phyloP scores from a whole-genome alignment of 306 rosid species.

The Trifolium subterraneum region DNA sequence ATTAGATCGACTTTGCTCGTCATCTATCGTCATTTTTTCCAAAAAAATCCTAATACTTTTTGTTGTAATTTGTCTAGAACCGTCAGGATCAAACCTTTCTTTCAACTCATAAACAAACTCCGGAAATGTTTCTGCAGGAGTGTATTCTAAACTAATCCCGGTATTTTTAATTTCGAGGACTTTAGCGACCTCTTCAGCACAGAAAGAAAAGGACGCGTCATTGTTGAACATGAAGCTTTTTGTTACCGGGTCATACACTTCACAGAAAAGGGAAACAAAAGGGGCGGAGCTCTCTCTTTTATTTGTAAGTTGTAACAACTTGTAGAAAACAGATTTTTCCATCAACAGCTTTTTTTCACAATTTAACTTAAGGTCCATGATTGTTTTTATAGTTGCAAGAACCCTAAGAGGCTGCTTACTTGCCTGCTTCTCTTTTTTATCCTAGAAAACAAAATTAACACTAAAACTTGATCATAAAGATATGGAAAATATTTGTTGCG shows the following conservation, averaged over 20 bases:
- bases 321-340: not conserved
- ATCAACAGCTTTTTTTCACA: not conserved
- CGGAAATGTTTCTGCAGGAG: not conserved
- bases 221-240: not conserved
- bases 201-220: not conserved
- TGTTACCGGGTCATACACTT: no score
- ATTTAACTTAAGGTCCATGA: not conserved
- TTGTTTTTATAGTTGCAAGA: not conserved
- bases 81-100: not conserved
- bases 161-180: not conserved
- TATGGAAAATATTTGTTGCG: no score
- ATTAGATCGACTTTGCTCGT: not conserved
- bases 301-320: not conserved
- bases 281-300: not conserved
- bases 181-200: not conserved
- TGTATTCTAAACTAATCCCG: not conserved
- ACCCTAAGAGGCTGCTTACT: not conserved
- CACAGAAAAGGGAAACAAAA: no score
- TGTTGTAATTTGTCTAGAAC: not conserved
- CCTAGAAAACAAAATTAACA: no score
- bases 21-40: not conserved
- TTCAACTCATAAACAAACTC: not conserved
- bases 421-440: no score
- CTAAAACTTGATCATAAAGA: no score
- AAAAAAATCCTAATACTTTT: not conserved